Evolutionary conservation across 345 rosid genomes (phyloP), one percentile per base, ranked within the genome.

Genomic region (Hibiscus trionum): DNA sequence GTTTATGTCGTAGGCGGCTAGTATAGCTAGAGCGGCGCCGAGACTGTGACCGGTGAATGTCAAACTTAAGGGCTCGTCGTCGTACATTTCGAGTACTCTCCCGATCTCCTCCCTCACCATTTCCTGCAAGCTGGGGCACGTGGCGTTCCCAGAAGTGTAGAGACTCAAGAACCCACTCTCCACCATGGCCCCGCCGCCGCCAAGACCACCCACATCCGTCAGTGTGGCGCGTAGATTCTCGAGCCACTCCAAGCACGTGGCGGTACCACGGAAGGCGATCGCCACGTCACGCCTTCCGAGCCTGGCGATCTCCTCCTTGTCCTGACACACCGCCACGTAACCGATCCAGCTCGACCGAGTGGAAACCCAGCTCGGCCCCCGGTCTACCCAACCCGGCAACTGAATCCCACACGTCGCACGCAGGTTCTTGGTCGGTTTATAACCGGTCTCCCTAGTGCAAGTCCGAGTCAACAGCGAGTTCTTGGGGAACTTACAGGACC

Each of bases 21-120:
- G 82, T 1, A 85, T 90, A 1, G 97, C 97, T 2, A 93, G 86
- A 7, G 98, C 97, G 0, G 98, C 98, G 5, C 98, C 98, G 5
- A 93, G 86, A 55, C 98, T 91, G 75, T 93, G 98, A 1, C 98
- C 98, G 1, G 96, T 91, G 71, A 93, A 80, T 39, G 98, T 93
- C 69, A 93, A 70, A 65, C 98, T 93, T 6, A 93, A 73, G 0
- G 91, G 90, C 82, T 87, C 95, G 42, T 84, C 89, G 11, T 87
- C 84, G 75, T 93, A 93, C 14, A 82, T 62, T 67, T 80, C 72
- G 3, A 91, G 73, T 49, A 91, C 53, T 63, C 91, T 72, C 0
- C 77, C 73, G 37, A 91, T 82, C 81, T 93, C 94, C 50, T 80
- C 86, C 19, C 86, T 74, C 1, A 93, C 86, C 91, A 80, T 88